Percentiles rank a stretch among this genome's conserved stretches.
Evolutionary conservation across 2,329 filamentous ascomycete genomes (phyloP).

Genomic region (Aspergillus sclerotialis): DNA sequence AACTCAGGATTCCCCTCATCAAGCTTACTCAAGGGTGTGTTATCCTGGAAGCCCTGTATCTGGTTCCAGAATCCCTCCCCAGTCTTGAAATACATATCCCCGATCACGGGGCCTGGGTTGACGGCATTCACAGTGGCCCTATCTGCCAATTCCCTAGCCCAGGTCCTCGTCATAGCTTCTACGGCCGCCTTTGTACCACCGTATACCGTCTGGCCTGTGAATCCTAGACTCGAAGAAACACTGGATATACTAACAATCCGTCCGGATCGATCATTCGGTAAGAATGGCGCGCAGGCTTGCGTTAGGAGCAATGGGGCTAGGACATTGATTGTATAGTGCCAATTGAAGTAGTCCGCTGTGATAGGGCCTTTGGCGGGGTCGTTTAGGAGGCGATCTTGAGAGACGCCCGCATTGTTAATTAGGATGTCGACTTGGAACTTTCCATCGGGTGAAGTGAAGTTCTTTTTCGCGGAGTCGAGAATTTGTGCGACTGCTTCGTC

Average conservation of each 20-base stretch:
- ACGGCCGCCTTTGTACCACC: constrained; percentile 61
- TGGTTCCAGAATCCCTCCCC: constrained; percentile 51
- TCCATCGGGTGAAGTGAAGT: constrained; percentile 43
- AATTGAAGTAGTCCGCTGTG: constrained; percentile 58
- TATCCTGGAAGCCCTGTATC: constrained; percentile 56
- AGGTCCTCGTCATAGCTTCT: constrained; percentile 63
- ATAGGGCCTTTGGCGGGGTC: constrained; percentile 55
- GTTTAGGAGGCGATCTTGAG: constrained; percentile 50
- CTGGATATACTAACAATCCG: constrained; percentile 57
- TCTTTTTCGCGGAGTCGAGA: constrained; percentile 51
- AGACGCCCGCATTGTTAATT: constrained; percentile 76
- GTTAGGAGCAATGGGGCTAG: constrained; percentile 71
- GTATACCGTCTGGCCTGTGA: constrained; percentile 54
- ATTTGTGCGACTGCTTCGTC: constrained; percentile 52
- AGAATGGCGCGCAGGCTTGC: constrained; percentile 63
- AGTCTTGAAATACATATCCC: constrained; percentile 58
- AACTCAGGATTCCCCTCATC: constrained; percentile 52
- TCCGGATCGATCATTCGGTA: constrained; percentile 62
- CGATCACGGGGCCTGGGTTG: constrained; percentile 59
- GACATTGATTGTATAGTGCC: constrained; percentile 73
- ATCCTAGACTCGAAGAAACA: constrained; percentile 53
- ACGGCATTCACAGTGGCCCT: constrained; percentile 58
- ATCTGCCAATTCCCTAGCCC: constrained; percentile 57
- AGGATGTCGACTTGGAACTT: constrained; percentile 71
- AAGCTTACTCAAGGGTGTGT: constrained; percentile 58